Conservation (phyloP, 2,329 filamentous ascomycete species). For the Plectosphaerella sp. region DNA sequence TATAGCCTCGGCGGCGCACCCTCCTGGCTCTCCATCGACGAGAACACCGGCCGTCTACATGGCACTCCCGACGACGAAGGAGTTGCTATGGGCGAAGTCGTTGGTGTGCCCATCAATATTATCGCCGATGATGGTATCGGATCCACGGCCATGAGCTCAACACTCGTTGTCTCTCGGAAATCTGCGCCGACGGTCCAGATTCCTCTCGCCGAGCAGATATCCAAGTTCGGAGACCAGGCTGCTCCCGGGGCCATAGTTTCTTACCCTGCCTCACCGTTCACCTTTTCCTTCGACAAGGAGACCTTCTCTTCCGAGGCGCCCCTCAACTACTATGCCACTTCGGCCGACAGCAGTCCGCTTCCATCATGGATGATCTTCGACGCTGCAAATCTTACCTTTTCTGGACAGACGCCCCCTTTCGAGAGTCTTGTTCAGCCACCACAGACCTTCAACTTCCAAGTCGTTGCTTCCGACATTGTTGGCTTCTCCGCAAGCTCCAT, state of each 20-base stretch:
- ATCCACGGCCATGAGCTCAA: constrained; percentile 59
- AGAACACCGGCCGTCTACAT: constrained; percentile 57
- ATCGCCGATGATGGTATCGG: constrained; percentile 65
- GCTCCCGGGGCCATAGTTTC: constrained; percentile 55
- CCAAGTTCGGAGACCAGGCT: constrained; percentile 53
- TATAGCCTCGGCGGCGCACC: constrained; percentile 66
- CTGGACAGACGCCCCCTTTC: constrained; percentile 63
- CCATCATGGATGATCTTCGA: constrained; percentile 85
- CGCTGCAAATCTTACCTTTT: constrained; percentile 57
- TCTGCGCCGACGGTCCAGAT: constrained; percentile 48
- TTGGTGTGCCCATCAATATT: constrained; percentile 60
- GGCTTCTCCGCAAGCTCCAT: constrained; percentile 67
- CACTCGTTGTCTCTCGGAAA: constrained; percentile 63
- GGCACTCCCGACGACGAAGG: constrained; percentile 61
- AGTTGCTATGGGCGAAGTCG: constrained; percentile 43
- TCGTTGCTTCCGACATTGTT: constrained; percentile 75
- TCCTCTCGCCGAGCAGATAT: constrained; percentile 55
- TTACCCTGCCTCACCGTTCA: constrained; percentile 48
- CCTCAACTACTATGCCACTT: constrained; percentile 72
- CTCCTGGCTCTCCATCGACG: constrained; percentile 70
- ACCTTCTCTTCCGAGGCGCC: constrained; percentile 58
- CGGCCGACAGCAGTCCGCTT: constrained; percentile 72
- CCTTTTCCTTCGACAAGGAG: constrained; percentile 46
- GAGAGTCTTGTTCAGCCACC: constrained; percentile 61
- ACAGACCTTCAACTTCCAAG: constrained; percentile 65